Conservation (phyloP, 768 basidiomycete genomes). For the Russula lepida region DNA sequence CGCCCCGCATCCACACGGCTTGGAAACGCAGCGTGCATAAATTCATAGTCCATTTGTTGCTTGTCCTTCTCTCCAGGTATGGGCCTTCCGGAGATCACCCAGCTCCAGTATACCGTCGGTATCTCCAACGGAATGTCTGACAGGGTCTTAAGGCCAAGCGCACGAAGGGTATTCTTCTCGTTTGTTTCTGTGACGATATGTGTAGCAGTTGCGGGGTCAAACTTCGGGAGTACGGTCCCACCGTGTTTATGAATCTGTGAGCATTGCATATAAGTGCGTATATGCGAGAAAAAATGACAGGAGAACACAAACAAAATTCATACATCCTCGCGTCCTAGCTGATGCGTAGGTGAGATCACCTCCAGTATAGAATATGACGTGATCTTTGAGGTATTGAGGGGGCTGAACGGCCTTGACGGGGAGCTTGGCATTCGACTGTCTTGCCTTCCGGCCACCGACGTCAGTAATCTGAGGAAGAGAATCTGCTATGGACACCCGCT, state of each 20-base stretch:
- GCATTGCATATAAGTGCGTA: background rate
- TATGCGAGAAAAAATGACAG: background rate
- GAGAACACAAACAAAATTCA: conserved; percentile 12
- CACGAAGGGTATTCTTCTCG: conserved; percentile 26
- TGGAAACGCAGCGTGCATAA: conserved; percentile 17
- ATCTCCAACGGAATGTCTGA: conserved; percentile 43
- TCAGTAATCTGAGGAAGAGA: background rate
- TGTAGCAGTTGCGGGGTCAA: conserved; percentile 48
- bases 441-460: background rate
- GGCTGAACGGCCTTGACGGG: background rate
- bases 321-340: conserved; percentile 16
- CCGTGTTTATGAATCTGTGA: conserved; percentile 57
- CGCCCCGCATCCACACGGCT: conserved; percentile 17
- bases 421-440: background rate
- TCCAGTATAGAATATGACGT: conserved; percentile 17
- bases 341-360: conserved; percentile 19
- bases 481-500: background rate
- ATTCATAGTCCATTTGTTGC: conserved; percentile 17
- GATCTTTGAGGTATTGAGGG: conserved; percentile 6
- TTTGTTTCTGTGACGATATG: conserved; percentile 53
- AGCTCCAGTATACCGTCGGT: conserved; percentile 13
- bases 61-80: conserved; percentile 7
- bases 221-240: conserved; percentile 50
- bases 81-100: conserved; percentile 15
- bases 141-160: conserved; percentile 42